Base-by-base conservation (phyloP, 2,329 filamentous ascomycete species). In the Colletotrichum lupini region DNA sequence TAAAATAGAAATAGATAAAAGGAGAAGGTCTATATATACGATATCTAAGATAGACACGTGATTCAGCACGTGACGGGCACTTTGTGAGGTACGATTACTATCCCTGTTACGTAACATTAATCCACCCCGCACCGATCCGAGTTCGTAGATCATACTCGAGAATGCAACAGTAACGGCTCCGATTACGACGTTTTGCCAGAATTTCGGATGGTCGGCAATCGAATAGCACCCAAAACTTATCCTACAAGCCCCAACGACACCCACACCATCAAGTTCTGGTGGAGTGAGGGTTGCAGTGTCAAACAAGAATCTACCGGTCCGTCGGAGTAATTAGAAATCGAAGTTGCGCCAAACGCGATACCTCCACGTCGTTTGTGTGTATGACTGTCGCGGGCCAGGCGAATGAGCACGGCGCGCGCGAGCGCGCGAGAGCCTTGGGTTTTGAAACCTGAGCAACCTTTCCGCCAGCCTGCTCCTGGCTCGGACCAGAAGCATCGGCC, bases 401-500 rank as follows among this genome's bases (percentile, higher is more conserved):
- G 24, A 49, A 30, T 28, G 35, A 55, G 12, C 66, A 49, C 42
- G 42, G 42, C 24, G 66, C 35, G 19, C 28, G 46, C 53, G 52
- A 49, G 53, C 59, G 60, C 35, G 55, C 37, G 42, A 28, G 35
- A 56, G 42, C 5, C 32, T 16, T 60, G 60, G 35, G 67, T 61
- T 66, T 70, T 64, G 60, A 70, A 70, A 73, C 67, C 35, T 56
- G 46, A 49, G 59, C 58, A 35, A 35, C 32, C 30, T 62, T 63
- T 55, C 22, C 57, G 56, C 53, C 49, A 61, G 63, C 49, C 24
- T 35, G 24, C 59, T 61, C 55, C 55, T 72, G 28, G 58, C 67
- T 70, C 69, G 60, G 67, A 60, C 46, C 46, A 30, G 16, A 61
- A 64, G 67, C 70, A 56, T 57, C 70, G 46, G 60, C 60, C 60